Conservation (phyloP, 2,329 filamentous ascomycete species). For the Cordyceps cicadae region DNA sequence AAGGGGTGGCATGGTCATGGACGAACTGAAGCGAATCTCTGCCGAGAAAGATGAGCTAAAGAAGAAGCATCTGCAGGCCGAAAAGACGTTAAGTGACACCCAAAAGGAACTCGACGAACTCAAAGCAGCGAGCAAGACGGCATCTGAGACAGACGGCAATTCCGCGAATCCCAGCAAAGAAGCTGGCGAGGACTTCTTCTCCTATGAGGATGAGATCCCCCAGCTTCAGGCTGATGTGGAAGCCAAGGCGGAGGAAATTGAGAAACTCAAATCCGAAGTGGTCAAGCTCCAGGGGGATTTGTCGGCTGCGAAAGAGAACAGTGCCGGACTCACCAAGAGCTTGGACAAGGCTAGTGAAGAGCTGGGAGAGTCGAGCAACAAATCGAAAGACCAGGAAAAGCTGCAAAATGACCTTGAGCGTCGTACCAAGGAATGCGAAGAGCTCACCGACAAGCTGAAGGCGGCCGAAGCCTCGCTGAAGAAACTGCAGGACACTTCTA, state of each 20-base stretch:
- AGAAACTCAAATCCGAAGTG: constrained; percentile 61
- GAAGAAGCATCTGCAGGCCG: constrained; percentile 62
- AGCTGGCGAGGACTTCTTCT: constrained; percentile 72
- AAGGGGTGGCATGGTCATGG: constrained; percentile 86
- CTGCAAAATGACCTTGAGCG: constrained; percentile 43
- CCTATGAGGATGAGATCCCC: constrained; percentile 80
- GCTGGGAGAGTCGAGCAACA: constrained; percentile 41
- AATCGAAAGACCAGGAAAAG: constrained; percentile 31
- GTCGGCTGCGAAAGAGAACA: constrained; percentile 61
- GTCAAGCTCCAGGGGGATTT: constrained; percentile 62
- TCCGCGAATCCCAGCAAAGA: constrained; percentile 16
- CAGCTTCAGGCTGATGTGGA: constrained; percentile 68
- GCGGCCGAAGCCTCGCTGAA: constrained; percentile 36
- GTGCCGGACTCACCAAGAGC: constrained; percentile 55
- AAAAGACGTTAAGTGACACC: constrained; percentile 53
- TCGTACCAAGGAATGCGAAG: constrained; percentile 39
- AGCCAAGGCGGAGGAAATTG: constrained; percentile 62
- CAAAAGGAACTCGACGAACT: constrained; percentile 54
- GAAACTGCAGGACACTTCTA: constrained; percentile 31
- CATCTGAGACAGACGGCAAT: constrained; percentile 11
- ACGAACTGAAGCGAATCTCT: constrained; percentile 82
- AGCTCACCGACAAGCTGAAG: constrained; percentile 41
- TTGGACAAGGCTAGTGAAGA: constrained; percentile 61
- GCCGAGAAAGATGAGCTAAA: constrained; percentile 73
- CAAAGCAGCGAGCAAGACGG: constrained; percentile 41